phyloP scores from a whole-genome alignment of 179 eudicot species.

The Silene noctiflora region DNA sequence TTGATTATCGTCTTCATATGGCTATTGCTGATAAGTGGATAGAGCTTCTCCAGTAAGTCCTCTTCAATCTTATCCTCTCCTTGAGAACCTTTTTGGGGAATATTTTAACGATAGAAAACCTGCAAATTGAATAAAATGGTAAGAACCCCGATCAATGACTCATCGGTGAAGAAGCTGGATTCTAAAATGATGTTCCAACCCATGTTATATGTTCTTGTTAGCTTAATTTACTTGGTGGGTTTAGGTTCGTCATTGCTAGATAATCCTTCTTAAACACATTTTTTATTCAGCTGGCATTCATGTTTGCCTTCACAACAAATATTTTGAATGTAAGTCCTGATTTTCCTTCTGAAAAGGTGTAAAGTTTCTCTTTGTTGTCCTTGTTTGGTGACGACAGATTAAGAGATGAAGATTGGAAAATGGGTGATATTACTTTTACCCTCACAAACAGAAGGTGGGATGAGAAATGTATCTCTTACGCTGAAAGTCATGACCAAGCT shows the following conservation, averaged over 20 bases:
- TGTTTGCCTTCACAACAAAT: not conserved
- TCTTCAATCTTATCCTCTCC: not conserved
- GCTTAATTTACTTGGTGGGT: not conserved
- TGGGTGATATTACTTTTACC: slow-evolving; percentile 81
- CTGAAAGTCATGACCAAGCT: slow-evolving; percentile 99
- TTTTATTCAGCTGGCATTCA: not conserved
- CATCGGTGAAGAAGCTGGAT: not conserved
- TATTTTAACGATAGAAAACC: not conserved
- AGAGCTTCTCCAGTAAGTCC: slow-evolving; percentile 82
- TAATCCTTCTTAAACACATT: not conserved
- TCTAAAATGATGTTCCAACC: not conserved
- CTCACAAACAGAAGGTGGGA: slow-evolving; percentile 93
- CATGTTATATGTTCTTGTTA: not conserved
- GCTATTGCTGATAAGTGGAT: slow-evolving; percentile 99
- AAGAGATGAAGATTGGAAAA: slow-evolving; percentile 93
- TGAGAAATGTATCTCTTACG: slow-evolving; percentile 87
- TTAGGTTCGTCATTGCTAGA: not conserved
- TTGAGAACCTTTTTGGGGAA: not conserved
- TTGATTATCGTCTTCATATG: slow-evolving; percentile 96
- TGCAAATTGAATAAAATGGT: not conserved
- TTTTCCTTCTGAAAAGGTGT: not conserved
- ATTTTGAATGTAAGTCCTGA: not conserved
- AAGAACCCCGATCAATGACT: not conserved
- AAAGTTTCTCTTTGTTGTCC: not conserved
- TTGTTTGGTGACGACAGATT: slow-evolving; percentile 41